Conservation (phyloP, 257 asterid species). For the Solanum chiquidenum region DNA sequence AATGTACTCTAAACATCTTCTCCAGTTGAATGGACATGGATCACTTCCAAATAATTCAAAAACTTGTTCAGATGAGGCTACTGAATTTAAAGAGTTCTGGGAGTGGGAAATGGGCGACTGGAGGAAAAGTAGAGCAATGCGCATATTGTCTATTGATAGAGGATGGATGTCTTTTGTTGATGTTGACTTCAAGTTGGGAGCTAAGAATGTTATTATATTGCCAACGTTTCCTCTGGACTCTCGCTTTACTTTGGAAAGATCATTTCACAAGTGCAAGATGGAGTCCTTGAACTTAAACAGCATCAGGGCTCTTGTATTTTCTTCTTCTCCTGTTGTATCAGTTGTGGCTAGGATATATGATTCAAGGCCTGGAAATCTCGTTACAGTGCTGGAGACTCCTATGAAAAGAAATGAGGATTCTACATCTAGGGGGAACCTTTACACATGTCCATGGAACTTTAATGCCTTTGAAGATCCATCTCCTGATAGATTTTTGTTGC, state of each 20-base stretch:
- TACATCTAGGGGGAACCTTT: constrained; percentile 51
- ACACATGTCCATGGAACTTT: constrained; percentile 62
- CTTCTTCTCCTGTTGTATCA: constrained; percentile 51
- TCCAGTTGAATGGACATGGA: constrained; percentile 57
- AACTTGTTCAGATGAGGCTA: constrained; percentile 23
- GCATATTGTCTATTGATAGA: constrained; percentile 71
- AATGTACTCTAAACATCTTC: constrained; percentile 21
- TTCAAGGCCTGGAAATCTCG: constrained; percentile 43
- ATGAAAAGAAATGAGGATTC: constrained; percentile 39
- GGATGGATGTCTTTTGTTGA: constrained; percentile 73
- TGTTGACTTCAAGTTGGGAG: constrained; percentile 45
- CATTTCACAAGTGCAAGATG: constrained; percentile 24
- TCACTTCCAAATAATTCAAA: constrained; percentile 11
- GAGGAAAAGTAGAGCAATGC: constrained; percentile 77
- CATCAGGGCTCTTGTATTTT: constrained; percentile 71
- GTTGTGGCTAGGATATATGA: constrained; percentile 79
- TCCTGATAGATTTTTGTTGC: constrained; percentile 62
- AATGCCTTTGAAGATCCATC: constrained; percentile 77
- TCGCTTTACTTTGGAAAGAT: constrained; percentile 31
- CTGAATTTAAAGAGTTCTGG: constrained; percentile 55
- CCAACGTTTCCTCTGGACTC: constrained; percentile 89
- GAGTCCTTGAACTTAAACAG: constrained; percentile 28
- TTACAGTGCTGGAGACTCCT: constrained; percentile 48
- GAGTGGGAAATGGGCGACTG: constrained; percentile 98
- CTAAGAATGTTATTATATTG: constrained; percentile 52